These are phyloP conservation scores for Sugiyamaella paludigena DNA, from an alignment of 1,139 yeast species.

Conservation along the genomic window DNA sequence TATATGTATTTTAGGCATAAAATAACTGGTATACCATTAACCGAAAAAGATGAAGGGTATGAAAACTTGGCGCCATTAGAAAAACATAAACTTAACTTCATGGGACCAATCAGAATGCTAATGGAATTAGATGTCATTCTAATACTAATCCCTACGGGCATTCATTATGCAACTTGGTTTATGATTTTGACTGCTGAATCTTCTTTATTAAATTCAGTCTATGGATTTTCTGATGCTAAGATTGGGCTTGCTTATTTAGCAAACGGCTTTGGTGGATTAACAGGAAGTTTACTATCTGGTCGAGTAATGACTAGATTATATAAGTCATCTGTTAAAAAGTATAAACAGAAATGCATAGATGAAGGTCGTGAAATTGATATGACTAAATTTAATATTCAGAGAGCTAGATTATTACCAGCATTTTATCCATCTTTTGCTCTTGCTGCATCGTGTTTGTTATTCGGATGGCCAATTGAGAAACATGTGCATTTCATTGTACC, in stretches of 20 bases:
- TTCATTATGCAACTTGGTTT: conserved; percentile 69
- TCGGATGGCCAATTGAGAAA: conserved; percentile 68
- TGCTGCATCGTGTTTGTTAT: conserved; percentile 45
- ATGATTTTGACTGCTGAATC: conserved; percentile 64
- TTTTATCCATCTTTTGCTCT: conserved; percentile 37
- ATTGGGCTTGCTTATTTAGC: conserved; percentile 59
- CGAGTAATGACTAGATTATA: conserved; percentile 36
- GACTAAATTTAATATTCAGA: conserved; percentile 46
- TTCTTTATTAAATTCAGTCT: conserved; percentile 48
- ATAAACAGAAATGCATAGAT: conserved; percentile 39
- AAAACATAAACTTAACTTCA: conserved; percentile 40
- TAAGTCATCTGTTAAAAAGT: conserved; percentile 17
- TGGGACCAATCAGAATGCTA: conserved; percentile 36
- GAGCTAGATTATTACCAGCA: conserved; percentile 44
- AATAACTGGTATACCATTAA: conserved; percentile 21
- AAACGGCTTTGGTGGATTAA: conserved; percentile 40
- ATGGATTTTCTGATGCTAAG: conserved; percentile 50
- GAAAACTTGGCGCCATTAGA: conserved; percentile 34
- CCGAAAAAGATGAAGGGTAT: conserved; percentile 10
- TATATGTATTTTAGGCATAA: conserved; percentile 24
- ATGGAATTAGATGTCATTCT: conserved; percentile 39
- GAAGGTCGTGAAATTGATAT: conserved; percentile 39
- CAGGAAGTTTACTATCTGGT: conserved; percentile 39
- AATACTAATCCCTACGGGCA: conserved; percentile 50
- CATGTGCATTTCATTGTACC: conserved; percentile 53